Evolutionary conservation across 1,139 yeast species (phyloP), one percentile per base, ranked within the genome.

Genomic region (Candida sp.): DNA sequence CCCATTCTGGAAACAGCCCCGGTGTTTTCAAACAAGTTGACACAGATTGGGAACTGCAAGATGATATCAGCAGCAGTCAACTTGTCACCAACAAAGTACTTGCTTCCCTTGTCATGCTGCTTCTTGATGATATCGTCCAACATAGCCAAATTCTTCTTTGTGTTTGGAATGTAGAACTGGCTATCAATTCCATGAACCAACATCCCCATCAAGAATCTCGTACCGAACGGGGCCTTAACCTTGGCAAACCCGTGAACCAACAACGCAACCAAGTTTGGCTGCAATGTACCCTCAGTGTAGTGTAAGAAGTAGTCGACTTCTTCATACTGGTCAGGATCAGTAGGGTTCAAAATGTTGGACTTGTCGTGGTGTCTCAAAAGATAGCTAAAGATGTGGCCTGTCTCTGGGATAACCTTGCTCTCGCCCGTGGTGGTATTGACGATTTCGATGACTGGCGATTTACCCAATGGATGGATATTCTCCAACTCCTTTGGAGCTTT

Each of bases 31-130:
- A 67, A 67, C 3, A 69, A 49, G 45, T 60, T 59, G 23, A 63
- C 63, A 33, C 50, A 52, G 38, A 75, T 42, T 0, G 80, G 80
- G 62, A 69, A 76, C n/a, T 62, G 55, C 48, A 75, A 66, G 26
- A 72, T 67, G 38, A 76, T 63, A 54, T 76, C 81, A 1, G 79
- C 81, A 5, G 62, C 77, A 26, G 76, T 63, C 50, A 76, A 63
- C 49, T 66, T 65, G 48, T 62, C 57, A 12, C 77, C 81, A 12
- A 75, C 78, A 55, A 76, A 71, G 51, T 59, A 73, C 3, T 64
- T 62, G 8, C 60, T 56, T 3, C 63, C 60, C 11, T 62, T 62
- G n/a, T 63, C 62, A 39, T 64, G 65, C 37, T 71, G 66, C 28
- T 59, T 54, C 43, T 65, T 65, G 48, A 75, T 59, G 42, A 65